Base-by-base conservation (phyloP, 2,329 filamentous ascomycete species). In the Seiridium unicorne region DNA sequence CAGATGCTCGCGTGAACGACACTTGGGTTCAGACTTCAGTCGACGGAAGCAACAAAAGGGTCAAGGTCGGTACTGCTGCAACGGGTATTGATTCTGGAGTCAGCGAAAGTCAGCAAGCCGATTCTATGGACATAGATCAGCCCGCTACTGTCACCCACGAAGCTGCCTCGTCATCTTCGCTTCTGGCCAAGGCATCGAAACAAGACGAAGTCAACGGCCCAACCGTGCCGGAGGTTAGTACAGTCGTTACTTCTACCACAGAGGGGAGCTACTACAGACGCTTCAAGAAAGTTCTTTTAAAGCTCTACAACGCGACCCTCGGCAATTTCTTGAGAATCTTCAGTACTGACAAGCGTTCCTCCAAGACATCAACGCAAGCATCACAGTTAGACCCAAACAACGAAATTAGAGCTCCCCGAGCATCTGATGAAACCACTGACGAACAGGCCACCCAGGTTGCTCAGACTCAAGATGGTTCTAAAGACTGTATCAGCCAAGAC, bases 1-100 rank as follows among this genome's bases (percentile, higher is more conserved):
- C 55, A 8, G 67, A 69, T 35, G 56, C 55, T n/a, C 71, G 70
- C 32, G 67, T 73, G 58, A 75, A 71, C 51, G 77, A 79, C 59
- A 75, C 71, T 4, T 79, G 76, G 77, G 64, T 78, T 42, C 71
- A 79, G 65, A 76, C 72, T 48, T 71, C 71, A 4, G 53, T 72
- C 18, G 72, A 77, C 53, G 74, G 72, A 44, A 73, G 71, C 63
- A 72, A 71, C 60, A 80, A 80, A 70, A 74, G 78, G 36, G 68
- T 78, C 63, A 79, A 76, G 66, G 64, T 78, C 49, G 49, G n/a
- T 9, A 55, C 26, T 44, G 47, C 7, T 40, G 38, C 51, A 36
- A n/a, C 51, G 34, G 51, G 61, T n/a, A 18, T 35, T 26, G 38
- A 31, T 18, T 54, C 26, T n/a, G 59, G 61, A 51, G 36, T 9